Evolutionary conservation across 2,329 filamentous ascomycete species (phyloP).

Genomic region (Chaetomium strumarium): DNA sequence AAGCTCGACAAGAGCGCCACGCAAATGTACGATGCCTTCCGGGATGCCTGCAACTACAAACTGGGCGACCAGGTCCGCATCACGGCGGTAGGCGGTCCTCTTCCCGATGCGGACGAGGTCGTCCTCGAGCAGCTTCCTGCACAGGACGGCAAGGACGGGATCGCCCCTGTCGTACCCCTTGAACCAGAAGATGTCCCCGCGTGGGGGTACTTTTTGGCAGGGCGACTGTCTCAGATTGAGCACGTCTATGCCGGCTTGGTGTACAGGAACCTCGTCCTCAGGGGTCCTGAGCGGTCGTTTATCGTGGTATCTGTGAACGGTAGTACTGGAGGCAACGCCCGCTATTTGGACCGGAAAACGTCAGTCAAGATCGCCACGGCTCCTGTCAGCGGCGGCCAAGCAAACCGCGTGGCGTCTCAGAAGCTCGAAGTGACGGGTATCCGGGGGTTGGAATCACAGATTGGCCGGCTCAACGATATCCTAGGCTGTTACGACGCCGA

Average conservation of each 20-base stretch:
- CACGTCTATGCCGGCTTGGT: slow-evolving; percentile 63
- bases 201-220: slow-evolving; percentile 35
- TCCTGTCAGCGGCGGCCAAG: slow-evolving; percentile 14
- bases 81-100: slow-evolving; percentile 46
- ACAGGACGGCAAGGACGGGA: slow-evolving; percentile 24
- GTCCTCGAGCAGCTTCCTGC: slow-evolving; percentile 53
- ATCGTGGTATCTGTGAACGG: slow-evolving; percentile 51
- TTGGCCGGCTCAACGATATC: slow-evolving; percentile 60
- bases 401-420: slow-evolving; percentile 22
- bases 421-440: slow-evolving; percentile 49
- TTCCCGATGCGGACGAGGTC: slow-evolving; percentile 53
- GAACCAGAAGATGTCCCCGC: slow-evolving; percentile 29
- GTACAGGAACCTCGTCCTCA: slow-evolving; percentile 58
- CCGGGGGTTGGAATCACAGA: slow-evolving; percentile 61
- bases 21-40: slow-evolving; percentile 67
- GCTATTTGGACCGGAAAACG: slow-evolving; percentile 26
- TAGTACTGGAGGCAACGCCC: slow-evolving; percentile 38
- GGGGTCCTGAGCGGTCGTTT: slow-evolving; percentile 56
- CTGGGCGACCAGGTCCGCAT: slow-evolving; percentile 61
- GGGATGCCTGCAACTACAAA: slow-evolving; percentile 65
- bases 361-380: slow-evolving; percentile 31
- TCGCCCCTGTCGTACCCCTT: slow-evolving; percentile 25
- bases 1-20: slow-evolving; percentile 62
- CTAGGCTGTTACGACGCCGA: slow-evolving; percentile 50
- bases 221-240: slow-evolving; percentile 45